Percentiles rank a stretch among this genome's conserved stretches.
Evolutionary conservation across 2,329 filamentous ascomycete species (phyloP).

Genomic region (Epichloe glyceriae): DNA sequence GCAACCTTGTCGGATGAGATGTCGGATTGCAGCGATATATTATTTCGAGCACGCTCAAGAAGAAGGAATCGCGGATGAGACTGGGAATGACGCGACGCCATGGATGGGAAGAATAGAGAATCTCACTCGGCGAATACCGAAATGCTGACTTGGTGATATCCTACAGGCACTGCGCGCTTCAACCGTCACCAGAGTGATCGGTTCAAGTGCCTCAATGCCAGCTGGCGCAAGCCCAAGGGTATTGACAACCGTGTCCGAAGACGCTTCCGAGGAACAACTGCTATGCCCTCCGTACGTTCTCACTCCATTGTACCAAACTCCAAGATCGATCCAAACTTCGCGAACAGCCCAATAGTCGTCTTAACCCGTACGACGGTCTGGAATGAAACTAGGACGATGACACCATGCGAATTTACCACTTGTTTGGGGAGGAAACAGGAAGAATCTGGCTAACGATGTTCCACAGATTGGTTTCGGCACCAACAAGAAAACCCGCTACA

Average conservation of each 20-base stretch:
- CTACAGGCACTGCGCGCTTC: slow-evolving; percentile 79
- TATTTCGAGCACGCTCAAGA: background rate
- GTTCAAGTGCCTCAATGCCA: slow-evolving; percentile 80
- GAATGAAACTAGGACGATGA: background rate
- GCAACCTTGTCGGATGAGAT: background rate
- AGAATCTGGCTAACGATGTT: slow-evolving; percentile 3
- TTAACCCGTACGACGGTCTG: background rate
- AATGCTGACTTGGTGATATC: slow-evolving; percentile 27
- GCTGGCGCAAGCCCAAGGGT: slow-evolving; percentile 99
- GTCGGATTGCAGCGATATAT: too few relatives aligned
- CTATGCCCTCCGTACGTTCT: slow-evolving; percentile 90
- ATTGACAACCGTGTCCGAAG: slow-evolving; percentile 97
- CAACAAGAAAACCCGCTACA: slow-evolving; percentile 99
- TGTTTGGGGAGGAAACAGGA: background rate
- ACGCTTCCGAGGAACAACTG: slow-evolving; percentile 90
- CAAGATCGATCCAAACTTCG: background rate
- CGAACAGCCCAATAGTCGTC: background rate
- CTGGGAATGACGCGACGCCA: background rate
- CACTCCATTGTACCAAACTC: background rate
- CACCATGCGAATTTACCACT: background rate
- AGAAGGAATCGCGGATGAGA: background rate
- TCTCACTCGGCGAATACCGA: background rate
- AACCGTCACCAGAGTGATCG: slow-evolving; percentile 94
- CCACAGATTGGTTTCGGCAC: slow-evolving; percentile 89
- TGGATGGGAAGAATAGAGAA: background rate